phyloP scores from a whole-genome alignment of 306 rosid species.

The Vigna trinervia region DNA sequence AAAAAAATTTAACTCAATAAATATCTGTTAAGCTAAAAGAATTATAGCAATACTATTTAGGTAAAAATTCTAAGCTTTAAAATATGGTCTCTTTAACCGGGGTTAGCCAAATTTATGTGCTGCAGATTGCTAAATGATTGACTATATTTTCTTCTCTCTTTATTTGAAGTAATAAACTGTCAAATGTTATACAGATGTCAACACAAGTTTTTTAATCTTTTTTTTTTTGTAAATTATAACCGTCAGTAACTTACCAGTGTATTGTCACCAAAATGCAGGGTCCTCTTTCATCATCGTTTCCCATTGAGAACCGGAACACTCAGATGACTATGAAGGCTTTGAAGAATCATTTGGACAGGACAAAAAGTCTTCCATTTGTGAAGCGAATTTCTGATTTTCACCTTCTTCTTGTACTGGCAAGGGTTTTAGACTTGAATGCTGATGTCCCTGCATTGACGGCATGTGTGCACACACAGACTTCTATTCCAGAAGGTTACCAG shows the following conservation, averaged over 20 bases:
- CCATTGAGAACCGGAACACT: conserved; percentile 76
- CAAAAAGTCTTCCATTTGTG: conserved; percentile 75
- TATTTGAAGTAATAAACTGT: no score
- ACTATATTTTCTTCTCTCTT: not conserved
- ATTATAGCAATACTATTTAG: not conserved
- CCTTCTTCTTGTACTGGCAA: conserved; percentile 74
- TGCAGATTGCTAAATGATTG: not conserved
- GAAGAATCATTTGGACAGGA: conserved; percentile 81
- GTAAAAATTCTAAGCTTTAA: not conserved
- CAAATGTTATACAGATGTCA: not conserved
- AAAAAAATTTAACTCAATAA: not conserved
- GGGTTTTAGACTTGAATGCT: conserved; percentile 67
- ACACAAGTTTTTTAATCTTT: not conserved
- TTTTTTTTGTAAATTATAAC: conserved; percentile 20
- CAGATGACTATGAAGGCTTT: conserved; percentile 65
- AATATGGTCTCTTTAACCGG: not conserved
- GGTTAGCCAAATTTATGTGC: not conserved
- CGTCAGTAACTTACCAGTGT: conserved; percentile 27
- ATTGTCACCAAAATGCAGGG: conserved; percentile 65
- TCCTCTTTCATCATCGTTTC: conserved; percentile 77
- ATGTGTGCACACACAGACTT: conserved; percentile 76
- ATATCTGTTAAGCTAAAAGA: not conserved
- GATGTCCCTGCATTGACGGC: conserved; percentile 90
- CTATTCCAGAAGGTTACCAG: conserved; percentile 92
- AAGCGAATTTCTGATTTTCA: conserved; percentile 93